These are phyloP conservation scores for Nitzschia sp. DNA, from an alignment of 108 stramenopile genomes.

Conservation along the genomic window DNA sequence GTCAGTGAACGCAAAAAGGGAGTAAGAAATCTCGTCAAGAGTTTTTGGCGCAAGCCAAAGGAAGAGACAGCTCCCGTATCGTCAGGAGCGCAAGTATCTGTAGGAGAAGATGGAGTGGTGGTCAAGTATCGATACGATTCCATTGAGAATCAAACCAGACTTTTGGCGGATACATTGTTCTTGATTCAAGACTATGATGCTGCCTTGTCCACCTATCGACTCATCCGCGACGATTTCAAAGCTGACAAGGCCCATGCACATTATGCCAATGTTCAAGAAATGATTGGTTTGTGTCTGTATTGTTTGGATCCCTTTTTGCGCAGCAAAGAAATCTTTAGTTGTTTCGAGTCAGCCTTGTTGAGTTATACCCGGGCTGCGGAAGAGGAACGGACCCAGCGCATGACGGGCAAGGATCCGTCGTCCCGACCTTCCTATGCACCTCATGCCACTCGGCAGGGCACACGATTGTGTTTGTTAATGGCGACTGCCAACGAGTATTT, in stretches of 20 bases:
- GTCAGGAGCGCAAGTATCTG: not conserved
- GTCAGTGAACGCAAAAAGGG: constrained; percentile 87
- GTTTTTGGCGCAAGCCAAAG: constrained; percentile 76
- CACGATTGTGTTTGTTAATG: constrained; percentile 72
- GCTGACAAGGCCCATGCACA: constrained; percentile 67
- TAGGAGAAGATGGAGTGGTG: constrained; percentile 9
- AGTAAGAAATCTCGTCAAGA: constrained; percentile 78
- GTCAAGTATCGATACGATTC: constrained; percentile 70
- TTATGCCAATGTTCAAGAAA: constrained; percentile 79
- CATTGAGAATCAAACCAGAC: constrained; percentile 84
- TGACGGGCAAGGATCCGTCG: constrained; percentile 17
- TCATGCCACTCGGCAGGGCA: constrained; percentile 67
- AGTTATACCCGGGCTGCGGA: constrained; percentile 77
- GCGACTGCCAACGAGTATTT: constrained; percentile 44
- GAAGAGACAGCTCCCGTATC: constrained; percentile 20
- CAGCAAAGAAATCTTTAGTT: constrained; percentile 42
- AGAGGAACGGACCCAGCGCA: constrained; percentile 46
- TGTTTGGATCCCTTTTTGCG: constrained; percentile 54
- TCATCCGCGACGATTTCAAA: constrained; percentile 89
- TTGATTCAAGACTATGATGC: constrained; percentile 80
- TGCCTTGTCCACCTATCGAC: constrained; percentile 65
- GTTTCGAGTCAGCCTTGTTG: constrained; percentile 67
- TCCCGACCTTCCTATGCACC: constrained; percentile 56
- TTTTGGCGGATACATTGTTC: constrained; percentile 86
- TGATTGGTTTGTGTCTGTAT: constrained; percentile 80